phyloP scores from a whole-genome alignment of 78 protist genomes.

The Emiliania huxleyi region DNA sequence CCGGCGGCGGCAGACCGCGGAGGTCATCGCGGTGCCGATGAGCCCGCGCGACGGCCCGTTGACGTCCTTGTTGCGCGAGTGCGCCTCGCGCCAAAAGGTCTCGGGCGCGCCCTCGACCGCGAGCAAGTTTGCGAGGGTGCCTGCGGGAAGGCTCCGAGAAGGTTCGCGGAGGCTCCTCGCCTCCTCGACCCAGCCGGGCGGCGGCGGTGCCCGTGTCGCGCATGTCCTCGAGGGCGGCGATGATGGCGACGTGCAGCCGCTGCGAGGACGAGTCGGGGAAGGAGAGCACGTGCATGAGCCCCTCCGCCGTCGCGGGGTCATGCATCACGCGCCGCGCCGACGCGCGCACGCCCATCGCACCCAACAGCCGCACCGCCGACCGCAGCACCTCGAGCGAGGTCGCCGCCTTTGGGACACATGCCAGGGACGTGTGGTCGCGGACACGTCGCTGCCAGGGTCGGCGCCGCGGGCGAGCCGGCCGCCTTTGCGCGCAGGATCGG shows the following conservation, averaged over 20 bases:
- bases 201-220: neutral
- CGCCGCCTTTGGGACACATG: too few relatives aligned
- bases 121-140: neutral
- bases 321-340: neutral
- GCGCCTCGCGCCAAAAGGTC: conserved; percentile 22
- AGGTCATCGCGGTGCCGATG: neutral
- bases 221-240: neutral
- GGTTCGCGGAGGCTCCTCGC: too few relatives aligned
- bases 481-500: neutral
- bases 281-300: conserved; percentile 6
- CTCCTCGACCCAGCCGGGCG: too few relatives aligned
- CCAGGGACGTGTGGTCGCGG: too few relatives aligned
- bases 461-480: neutral
- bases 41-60: neutral
- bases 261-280: neutral
- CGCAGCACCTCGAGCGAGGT: neutral
- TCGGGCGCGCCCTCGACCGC: neutral
- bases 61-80: neutral
- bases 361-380: neutral
- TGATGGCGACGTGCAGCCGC: neutral
- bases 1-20: neutral
- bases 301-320: conserved; percentile 3
- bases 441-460: too few relatives aligned
- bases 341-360: neutral
- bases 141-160: too few relatives aligned